Conservation (phyloP, 441 rosid genomes). For the Eruca vesicaria region DNA sequence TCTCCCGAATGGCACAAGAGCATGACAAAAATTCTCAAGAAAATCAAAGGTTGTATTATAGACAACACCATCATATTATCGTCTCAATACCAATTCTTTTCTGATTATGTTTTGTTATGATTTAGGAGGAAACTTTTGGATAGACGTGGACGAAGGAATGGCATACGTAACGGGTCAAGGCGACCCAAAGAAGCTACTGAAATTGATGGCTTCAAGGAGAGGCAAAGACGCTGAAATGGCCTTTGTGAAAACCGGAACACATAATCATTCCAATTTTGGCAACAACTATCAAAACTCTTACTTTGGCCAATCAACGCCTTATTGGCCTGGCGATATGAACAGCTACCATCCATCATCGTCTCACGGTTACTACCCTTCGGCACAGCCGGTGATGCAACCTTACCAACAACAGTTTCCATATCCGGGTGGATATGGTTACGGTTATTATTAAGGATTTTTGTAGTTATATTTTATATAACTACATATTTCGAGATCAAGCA, state of each 20-base stretch:
- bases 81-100: background rate
- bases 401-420: slow-evolving; percentile 29
- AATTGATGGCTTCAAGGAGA: slow-evolving; percentile 29
- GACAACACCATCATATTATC: background rate
- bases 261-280: background rate
- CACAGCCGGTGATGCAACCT: background rate
- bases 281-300: slow-evolving; percentile 2
- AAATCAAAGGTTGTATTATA: slow-evolving; percentile 17
- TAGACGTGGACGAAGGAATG: slow-evolving; percentile 9
- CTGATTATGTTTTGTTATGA: background rate
- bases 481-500: slow-evolving; percentile 17
- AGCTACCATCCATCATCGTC: background rate
- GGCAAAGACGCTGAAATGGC: slow-evolving; percentile 31
- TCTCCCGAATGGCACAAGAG: slow-evolving; percentile 33
- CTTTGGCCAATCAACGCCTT: slow-evolving; percentile 15
- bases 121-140: slow-evolving; percentile 29
- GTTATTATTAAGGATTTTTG: slow-evolving; percentile 8
- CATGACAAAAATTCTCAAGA: slow-evolving; percentile 35
- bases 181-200: slow-evolving; percentile 28
- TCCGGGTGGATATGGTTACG: slow-evolving; percentile 13
- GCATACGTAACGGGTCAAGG: slow-evolving; percentile 32
- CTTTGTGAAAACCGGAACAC: slow-evolving; percentile 24
- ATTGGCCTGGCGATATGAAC: background rate
- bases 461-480: background rate
- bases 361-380: slow-evolving; percentile 1